Percentiles rank a stretch among this genome's conserved stretches.
Conservation (phyloP, 768 basidiomycete genomes). For the Pleurotus cornucopiae region DNA sequence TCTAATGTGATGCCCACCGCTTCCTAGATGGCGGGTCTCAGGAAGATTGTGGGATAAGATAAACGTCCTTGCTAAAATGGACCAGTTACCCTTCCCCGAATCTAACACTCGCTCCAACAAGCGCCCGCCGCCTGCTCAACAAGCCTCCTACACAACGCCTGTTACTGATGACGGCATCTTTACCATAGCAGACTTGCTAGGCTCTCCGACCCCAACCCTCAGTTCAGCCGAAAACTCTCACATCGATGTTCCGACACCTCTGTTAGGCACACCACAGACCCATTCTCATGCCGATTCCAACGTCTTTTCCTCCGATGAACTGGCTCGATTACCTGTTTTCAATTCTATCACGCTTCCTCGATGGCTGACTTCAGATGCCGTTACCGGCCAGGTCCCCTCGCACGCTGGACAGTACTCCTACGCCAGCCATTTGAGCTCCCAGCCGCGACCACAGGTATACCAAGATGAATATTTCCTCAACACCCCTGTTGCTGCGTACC, state of each 20-base stretch:
- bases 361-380: no score
- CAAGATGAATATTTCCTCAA: no score
- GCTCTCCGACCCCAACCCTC: not conserved
- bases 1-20: not conserved
- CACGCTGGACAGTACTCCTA: no score
- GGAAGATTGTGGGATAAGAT: slow-evolving; percentile 13
- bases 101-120: not conserved
- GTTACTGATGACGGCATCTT: not conserved
- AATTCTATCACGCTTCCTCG: not conserved
- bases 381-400: no score
- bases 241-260: not conserved
- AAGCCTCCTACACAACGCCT: no score
- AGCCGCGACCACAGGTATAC: no score
- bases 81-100: not conserved
- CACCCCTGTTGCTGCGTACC: no score
- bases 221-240: not conserved
- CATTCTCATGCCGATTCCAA: not conserved
- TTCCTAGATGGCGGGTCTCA: slow-evolving; percentile 13
- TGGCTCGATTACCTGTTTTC: not conserved
- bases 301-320: not conserved
- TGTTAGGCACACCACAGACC: not conserved
- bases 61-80: not conserved
- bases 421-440: no score
- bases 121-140: not conserved
- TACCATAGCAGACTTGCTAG: not conserved